Percentiles rank a stretch among this genome's conserved stretches.
These are phyloP conservation scores for Elaphomyces granulatus DNA, from an alignment of 495 filamentous ascomycete species.

Conservation along the genomic window DNA sequence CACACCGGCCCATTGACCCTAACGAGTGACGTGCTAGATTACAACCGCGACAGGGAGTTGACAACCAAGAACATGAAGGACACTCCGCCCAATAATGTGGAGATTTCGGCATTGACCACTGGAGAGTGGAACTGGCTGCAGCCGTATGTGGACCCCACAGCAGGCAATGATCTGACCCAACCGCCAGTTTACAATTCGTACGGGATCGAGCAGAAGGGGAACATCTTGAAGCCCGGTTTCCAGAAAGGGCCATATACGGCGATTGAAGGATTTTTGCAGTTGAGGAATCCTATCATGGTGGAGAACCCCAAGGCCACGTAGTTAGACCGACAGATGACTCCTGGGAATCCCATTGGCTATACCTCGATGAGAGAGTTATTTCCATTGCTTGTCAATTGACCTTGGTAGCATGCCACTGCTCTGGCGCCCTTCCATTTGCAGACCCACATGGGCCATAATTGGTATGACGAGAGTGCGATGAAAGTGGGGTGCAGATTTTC, in stretches of 20 bases:
- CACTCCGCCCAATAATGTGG: not conserved
- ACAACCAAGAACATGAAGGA: conserved; percentile 6
- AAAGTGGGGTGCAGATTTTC: no score
- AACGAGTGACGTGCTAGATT: conserved; percentile 14
- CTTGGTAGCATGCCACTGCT: no score
- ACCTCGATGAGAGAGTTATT: no score
- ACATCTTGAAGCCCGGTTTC: conserved; percentile 15
- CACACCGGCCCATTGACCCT: conserved; percentile 27
- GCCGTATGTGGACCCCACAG: conserved; percentile 17
- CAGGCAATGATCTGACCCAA: not conserved
- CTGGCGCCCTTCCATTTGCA: no score
- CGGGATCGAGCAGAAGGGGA: conserved; percentile 12
- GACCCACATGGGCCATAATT: no score
- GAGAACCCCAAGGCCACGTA: no score
- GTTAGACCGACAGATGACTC: no score
- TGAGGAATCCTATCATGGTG: conserved; percentile 16
- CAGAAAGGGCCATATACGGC: conserved; percentile 26
- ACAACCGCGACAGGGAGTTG: conserved; percentile 2
- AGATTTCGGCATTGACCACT: conserved; percentile 6
- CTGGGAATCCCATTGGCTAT: no score
- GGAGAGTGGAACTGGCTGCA: conserved; percentile 34
- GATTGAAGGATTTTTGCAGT: conserved; percentile 32
- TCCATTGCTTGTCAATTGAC: no score
- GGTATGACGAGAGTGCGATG: no score
- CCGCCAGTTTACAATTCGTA: conserved; percentile 11